A percentile compares a stretch with the other conserved stretches of the same genome.
Conservation (phyloP, 1,139 yeast species). For the Magnusiomyces suaveolens region DNA sequence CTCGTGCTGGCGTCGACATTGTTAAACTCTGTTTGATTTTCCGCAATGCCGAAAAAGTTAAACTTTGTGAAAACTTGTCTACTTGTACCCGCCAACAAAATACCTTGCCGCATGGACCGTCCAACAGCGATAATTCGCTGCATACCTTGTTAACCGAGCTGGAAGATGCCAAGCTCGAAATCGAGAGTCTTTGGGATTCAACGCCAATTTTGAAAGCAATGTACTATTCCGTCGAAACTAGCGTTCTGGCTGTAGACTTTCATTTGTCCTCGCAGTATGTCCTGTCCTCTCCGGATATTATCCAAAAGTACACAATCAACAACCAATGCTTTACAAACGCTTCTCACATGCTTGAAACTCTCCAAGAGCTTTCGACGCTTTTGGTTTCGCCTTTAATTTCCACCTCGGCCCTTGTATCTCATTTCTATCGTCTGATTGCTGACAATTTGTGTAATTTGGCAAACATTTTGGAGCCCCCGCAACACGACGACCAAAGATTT, state of each 20-base stretch:
- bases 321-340: conserved; percentile 1
- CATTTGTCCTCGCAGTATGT: too few relatives aligned
- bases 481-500: neutral
- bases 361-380: conserved; percentile 16
- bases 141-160: conserved; percentile 9
- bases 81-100: too few relatives aligned
- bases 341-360: conserved; percentile 10
- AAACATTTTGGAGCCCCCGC: neutral
- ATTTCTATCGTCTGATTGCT: conserved; percentile 12
- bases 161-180: conserved; percentile 16
- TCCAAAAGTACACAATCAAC: too few relatives aligned
- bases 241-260: neutral
- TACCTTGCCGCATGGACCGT: neutral
- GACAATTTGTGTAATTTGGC: neutral
- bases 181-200: conserved; percentile 26
- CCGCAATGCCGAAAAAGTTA: conserved; percentile 14
- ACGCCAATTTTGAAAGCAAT: conserved; percentile 26
- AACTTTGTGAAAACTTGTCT: neutral
- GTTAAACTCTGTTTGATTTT: conserved; percentile 20
- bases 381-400: conserved; percentile 25
- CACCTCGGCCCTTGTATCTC: conserved; percentile 24
- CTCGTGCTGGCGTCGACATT: conserved; percentile 21
- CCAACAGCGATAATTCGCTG: neutral
- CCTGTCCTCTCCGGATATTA: neutral
- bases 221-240: conserved; percentile 22